phyloP scores from a whole-genome alignment of 805 yeast genomes.

The Wickerhamomyces chaumierensis region DNA sequence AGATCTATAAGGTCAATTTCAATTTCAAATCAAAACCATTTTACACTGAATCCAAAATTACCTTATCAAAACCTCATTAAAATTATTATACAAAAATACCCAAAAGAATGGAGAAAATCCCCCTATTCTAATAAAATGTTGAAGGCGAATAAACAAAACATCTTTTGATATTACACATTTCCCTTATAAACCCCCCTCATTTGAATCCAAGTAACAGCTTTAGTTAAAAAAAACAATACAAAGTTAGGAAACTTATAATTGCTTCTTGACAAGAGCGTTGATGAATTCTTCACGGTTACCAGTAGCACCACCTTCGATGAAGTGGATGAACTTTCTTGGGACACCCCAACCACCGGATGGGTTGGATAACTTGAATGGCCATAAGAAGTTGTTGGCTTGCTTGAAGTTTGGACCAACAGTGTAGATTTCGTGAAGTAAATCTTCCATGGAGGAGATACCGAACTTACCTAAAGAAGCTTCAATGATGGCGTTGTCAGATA shows the following conservation, averaged over 20 bases:
- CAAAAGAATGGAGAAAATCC: too few relatives aligned
- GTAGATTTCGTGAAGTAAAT: slow-evolving; percentile 91
- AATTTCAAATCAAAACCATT: too few relatives aligned
- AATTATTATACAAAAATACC: background rate
- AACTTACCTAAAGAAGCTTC: slow-evolving; percentile 84
- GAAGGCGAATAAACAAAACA: background rate
- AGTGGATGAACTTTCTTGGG: slow-evolving; percentile 92
- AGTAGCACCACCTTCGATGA: slow-evolving; percentile 96
- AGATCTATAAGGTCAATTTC: too few relatives aligned
- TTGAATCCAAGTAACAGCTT: background rate
- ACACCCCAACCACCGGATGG: slow-evolving; percentile 98
- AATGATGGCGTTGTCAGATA: slow-evolving; percentile 78
- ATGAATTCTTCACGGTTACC: slow-evolving; percentile 97
- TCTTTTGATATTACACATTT: slow-evolving; percentile 1
- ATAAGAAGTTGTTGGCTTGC: slow-evolving; percentile 96
- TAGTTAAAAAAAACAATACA: background rate
- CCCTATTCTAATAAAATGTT: background rate
- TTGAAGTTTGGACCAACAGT: slow-evolving; percentile 98
- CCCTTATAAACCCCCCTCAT: background rate
- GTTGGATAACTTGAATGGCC: slow-evolving; percentile 96
- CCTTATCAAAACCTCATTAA: background rate
- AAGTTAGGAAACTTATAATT: slow-evolving; percentile 16
- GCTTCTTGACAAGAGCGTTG: slow-evolving; percentile 73
- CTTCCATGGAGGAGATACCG: slow-evolving; percentile 88
- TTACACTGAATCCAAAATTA: background rate